phyloP scores from a whole-genome alignment of 345 rosid species.

The Aquilaria yunnanensis region DNA sequence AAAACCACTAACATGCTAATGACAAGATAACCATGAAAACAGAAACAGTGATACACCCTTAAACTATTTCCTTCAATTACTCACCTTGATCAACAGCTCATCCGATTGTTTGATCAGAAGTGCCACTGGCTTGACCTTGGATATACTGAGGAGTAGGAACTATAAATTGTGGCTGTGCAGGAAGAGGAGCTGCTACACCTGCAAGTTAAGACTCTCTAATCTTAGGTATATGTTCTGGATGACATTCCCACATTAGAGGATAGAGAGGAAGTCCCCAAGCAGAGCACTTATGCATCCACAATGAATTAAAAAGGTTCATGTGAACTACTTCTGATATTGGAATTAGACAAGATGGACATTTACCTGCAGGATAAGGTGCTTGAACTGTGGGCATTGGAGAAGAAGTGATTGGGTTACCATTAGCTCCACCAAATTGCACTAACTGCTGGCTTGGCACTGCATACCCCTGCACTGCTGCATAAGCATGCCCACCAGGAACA shows the following conservation, averaged over 20 bases:
- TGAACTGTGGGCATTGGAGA: conserved; percentile 61
- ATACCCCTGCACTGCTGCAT: conserved; percentile 65
- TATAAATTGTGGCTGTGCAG: conserved; percentile 58
- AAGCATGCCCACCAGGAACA: conserved; percentile 60
- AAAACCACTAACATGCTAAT: background rate
- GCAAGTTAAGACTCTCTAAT: background rate
- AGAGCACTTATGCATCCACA: background rate
- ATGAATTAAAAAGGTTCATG: conserved; percentile 1
- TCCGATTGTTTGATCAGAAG: conserved; percentile 86
- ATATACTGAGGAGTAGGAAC: conserved; percentile 71
- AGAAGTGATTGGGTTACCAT: conserved; percentile 48
- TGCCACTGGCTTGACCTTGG: conserved; percentile 41
- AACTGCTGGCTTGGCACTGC: conserved; percentile 68
- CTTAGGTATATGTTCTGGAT: no score
- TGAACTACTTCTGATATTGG: background rate
- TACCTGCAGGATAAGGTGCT: conserved; percentile 68
- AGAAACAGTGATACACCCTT: background rate
- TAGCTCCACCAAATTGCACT: conserved; percentile 57
- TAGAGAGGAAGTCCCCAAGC: background rate
- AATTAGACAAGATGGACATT: background rate
- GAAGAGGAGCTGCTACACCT: conserved; percentile 48
- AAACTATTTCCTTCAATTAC: conserved; percentile 14
- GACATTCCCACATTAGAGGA: no score
- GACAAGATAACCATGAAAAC: conserved; percentile 3
- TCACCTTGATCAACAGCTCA: conserved; percentile 56